Evolutionary conservation across 108 stramenopile genomes (phyloP), one percentile per base, ranked within the genome.

Genomic region (Chaetoceros tenuissimus): DNA sequence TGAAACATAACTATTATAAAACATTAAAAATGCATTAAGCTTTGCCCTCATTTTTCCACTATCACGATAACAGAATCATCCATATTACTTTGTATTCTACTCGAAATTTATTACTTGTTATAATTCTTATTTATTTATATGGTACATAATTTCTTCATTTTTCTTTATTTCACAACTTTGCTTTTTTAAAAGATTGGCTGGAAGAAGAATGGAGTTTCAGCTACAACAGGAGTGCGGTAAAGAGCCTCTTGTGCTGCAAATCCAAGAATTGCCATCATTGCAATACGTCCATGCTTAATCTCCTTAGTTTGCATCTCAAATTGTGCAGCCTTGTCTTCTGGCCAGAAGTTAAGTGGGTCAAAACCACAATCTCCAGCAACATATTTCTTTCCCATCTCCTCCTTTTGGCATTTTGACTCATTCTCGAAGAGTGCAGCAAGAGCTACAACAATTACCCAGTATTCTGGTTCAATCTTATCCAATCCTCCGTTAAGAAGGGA

Each of bases 251-350:
- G 95, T 2, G 78, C 79, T 24, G 65, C 82, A 59, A 88, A 92
- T 53, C 93, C 93, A 50, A 84, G 62, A 55, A 87, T 74, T 31
- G 87, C 93, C 74, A 94, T 77, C 95, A 96, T 96, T 40, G 92
- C 89, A 56, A 92, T 46, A 21, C 95, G 70, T 23, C 95, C 95
- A 62, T 96, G 80, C 79, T 92, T 93, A 53, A 89, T 54, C 59
- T 92, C 89, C 48, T 82, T 81, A 7, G 77, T 79, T 66, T 73
- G 74, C 84, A 88, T 86, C 20, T 49, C 71, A 59, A 75, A 59
- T 63, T 75, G 71, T 18, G 72, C 84, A 17, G 55, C 69, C 46
- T 77, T 74, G 59, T 88, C 84, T n/a, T 71, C 45, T 1, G 90
- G 90, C 62, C 78, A 70, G 23, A 93, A 57, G 19, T 64, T 59